Percentiles rank a stretch among this genome's conserved stretches.
phyloP scores from a whole-genome alignment of 2,329 filamentous ascomycete genomes.

The Cadophora malorum region DNA sequence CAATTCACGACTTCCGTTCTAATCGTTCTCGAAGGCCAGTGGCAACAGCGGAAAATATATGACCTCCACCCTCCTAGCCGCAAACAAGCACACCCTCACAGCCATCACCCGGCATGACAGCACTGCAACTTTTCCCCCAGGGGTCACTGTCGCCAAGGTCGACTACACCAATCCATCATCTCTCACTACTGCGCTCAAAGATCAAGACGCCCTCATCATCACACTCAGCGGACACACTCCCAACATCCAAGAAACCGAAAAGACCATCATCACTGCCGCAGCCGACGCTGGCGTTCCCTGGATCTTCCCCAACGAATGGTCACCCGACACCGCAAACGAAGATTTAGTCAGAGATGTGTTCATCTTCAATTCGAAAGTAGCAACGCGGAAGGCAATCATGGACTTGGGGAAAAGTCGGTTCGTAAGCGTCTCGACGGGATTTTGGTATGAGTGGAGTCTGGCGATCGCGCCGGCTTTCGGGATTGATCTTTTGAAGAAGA shows the following conservation, averaged over 20 bases:
- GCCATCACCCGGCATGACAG: conserved; percentile 55
- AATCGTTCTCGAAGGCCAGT: conserved; percentile 47
- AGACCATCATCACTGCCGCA: conserved; percentile 57
- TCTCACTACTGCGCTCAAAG: conserved; percentile 57
- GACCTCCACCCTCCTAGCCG: conserved; percentile 40
- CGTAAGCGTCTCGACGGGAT: conserved; percentile 52
- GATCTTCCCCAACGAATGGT: conserved; percentile 61
- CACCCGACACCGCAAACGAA: conserved; percentile 31
- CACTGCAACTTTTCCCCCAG: conserved; percentile 46
- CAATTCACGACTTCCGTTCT: not conserved
- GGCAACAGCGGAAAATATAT: conserved; percentile 52
- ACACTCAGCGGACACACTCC: conserved; percentile 55
- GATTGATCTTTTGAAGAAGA: conserved; percentile 55
- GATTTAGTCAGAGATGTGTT: conserved; percentile 42
- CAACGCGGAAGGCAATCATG: conserved; percentile 46
- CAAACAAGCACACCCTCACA: conserved; percentile 56
- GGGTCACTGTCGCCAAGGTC: conserved; percentile 51
- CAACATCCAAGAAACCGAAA: conserved; percentile 52
- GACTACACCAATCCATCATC: conserved; percentile 53
- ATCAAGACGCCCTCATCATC: conserved; percentile 63
- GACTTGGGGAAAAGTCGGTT: conserved; percentile 46
- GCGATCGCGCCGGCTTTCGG: conserved; percentile 50
- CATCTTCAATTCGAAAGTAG: conserved; percentile 26
- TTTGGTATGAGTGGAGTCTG: conserved; percentile 62
- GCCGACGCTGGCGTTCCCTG: conserved; percentile 60